Conservation (phyloP, 176 grass and related monocot genomes). For the Paspalum vaginatum region DNA sequence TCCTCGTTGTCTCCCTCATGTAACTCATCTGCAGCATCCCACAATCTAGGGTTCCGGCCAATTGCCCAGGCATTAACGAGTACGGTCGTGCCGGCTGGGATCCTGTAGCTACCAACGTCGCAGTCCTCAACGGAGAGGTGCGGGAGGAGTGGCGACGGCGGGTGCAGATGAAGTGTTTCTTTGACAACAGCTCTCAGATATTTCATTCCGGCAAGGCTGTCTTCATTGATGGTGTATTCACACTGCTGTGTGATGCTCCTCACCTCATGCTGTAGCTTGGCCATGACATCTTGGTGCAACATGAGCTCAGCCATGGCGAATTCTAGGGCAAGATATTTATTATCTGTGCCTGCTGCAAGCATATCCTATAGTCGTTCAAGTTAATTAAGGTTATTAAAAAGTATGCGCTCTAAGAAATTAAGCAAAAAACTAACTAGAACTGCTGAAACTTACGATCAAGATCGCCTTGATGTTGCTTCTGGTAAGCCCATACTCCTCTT, state of each 20-base stretch:
- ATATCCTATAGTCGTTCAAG: too few relatives aligned
- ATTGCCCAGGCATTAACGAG: neutral
- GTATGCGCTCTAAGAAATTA: too few relatives aligned
- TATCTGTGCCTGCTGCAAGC: conserved; percentile 31
- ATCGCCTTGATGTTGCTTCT: neutral
- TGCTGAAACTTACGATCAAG: neutral
- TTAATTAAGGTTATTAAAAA: too few relatives aligned
- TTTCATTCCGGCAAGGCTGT: conserved; percentile 1
- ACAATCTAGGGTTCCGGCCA: conserved; percentile 14
- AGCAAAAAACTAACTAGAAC: too few relatives aligned
- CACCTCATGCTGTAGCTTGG: conserved; percentile 43
- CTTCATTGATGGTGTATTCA: too few relatives aligned
- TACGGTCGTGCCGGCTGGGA: too few relatives aligned
- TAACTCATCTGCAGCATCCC: conserved; percentile 43
- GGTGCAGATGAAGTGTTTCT: too few relatives aligned
- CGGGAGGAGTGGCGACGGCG: too few relatives aligned
- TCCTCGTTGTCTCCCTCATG: neutral
- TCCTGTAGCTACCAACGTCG: too few relatives aligned
- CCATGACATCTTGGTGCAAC: conserved; percentile 31
- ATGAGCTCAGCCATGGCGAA: conserved; percentile 50
- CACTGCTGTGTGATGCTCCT: neutral
- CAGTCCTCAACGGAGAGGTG: too few relatives aligned
- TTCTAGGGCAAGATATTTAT: conserved; percentile 36
- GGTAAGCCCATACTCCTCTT: neutral
- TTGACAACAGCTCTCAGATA: neutral